Conservation (phyloP, 2,329 filamentous ascomycete species). For the Diplocarpon rosae region DNA sequence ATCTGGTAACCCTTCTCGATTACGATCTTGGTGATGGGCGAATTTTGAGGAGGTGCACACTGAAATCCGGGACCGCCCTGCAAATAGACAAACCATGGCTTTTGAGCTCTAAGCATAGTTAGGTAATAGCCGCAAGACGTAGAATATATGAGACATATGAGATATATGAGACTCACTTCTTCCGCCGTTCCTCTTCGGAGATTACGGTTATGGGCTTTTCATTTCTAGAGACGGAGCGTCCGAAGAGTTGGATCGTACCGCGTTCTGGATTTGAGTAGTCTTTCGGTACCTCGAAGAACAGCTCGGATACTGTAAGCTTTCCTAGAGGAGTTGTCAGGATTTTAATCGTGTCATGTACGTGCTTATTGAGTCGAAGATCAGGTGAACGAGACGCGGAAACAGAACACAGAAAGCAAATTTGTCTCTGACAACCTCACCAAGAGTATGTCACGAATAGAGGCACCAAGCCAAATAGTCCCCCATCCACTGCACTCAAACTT, state of each 20-base stretch:
- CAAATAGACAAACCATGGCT: constrained; percentile 59
- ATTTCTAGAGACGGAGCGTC: constrained; percentile 56
- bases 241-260: constrained; percentile 64
- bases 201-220: constrained; percentile 39
- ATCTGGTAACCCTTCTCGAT: constrained; percentile 76
- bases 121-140: not conserved
- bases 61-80: constrained; percentile 80
- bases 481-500: too few relatives aligned
- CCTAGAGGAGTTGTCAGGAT: constrained; percentile 36
- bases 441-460: too few relatives aligned
- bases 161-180: constrained; percentile 26
- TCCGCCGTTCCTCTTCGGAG: constrained; percentile 27
- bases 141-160: constrained; percentile 26
- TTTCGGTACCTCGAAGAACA: constrained; percentile 78
- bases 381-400: too few relatives aligned
- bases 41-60: constrained; percentile 63
- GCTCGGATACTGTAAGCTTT: constrained; percentile 66
- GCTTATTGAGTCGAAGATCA: too few relatives aligned
- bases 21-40: constrained; percentile 56
- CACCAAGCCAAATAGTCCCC: too few relatives aligned
- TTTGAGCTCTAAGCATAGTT: constrained; percentile 21
- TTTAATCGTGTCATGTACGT: too few relatives aligned
- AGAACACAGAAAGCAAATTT: too few relatives aligned
- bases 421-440: too few relatives aligned
- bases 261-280: constrained; percentile 66